Conservation (phyloP, 495 filamentous ascomycete genomes). For the Corynascus novoguineensis region DNA sequence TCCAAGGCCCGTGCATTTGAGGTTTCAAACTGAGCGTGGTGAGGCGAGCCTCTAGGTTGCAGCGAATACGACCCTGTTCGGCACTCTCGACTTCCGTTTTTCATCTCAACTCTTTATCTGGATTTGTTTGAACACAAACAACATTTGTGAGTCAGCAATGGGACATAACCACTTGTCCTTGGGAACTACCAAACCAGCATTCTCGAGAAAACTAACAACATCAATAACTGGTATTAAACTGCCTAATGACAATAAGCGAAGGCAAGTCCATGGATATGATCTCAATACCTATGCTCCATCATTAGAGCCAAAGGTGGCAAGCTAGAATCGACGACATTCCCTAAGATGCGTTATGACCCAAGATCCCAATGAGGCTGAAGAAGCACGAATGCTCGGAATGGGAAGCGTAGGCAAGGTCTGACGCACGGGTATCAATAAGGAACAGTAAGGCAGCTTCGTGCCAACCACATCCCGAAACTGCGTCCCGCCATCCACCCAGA, state of each 20-base stretch:
- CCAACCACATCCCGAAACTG: not conserved
- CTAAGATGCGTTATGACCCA: not conserved
- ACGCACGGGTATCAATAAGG: no score
- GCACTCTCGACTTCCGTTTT: not conserved
- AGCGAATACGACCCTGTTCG: not conserved
- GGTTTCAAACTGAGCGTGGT: constrained; percentile 8
- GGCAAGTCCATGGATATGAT: not conserved
- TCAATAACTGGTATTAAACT: not conserved
- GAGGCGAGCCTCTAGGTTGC: not conserved
- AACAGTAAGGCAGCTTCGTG: not conserved
- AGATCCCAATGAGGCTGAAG: not conserved
- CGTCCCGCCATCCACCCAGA: not conserved
- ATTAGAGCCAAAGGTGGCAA: not conserved
- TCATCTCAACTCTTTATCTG: not conserved
- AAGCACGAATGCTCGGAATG: no score
- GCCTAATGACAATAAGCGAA: not conserved
- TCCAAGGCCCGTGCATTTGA: not conserved
- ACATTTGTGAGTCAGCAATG: not conserved
- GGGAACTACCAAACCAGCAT: no score
- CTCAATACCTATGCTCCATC: not conserved
- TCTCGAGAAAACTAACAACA: not conserved
- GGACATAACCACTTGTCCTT: no score
- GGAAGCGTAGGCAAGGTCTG: no score
- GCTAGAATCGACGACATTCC: not conserved
- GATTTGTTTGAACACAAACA: not conserved